Percentiles rank a stretch among this genome's conserved stretches.
Evolutionary conservation across 164 flowering plant genomes (phyloP).

Genomic region (Buxus sempervirens): DNA sequence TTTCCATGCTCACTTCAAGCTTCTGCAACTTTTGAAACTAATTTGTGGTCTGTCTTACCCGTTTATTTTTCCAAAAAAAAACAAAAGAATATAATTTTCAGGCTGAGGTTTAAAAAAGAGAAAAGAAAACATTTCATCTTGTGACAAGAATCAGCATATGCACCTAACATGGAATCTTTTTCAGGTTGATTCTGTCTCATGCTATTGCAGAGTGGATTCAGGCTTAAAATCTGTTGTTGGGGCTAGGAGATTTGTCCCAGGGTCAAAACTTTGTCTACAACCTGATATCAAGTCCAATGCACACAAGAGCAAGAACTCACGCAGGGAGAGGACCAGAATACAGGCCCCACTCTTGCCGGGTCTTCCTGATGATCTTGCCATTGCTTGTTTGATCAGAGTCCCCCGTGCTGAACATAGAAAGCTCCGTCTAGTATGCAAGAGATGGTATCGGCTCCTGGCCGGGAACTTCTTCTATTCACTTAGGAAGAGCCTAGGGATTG

Average conservation of each 20-base stretch:
- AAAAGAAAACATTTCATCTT: neutral
- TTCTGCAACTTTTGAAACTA: neutral
- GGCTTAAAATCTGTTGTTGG: conserved; percentile 87
- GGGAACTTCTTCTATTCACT: conserved; percentile 87
- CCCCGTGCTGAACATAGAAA: conserved; percentile 89
- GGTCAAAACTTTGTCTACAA: conserved; percentile 78
- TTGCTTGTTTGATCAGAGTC: conserved; percentile 88
- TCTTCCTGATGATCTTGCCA: conserved; percentile 95
- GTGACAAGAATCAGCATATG: neutral
- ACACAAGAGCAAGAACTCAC: conserved; percentile 58
- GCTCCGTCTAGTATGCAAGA: conserved; percentile 88
- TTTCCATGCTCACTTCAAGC: neutral
- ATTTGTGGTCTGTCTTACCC: neutral
- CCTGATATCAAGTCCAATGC: conserved; percentile 86
- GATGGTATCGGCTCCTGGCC: conserved; percentile 79
- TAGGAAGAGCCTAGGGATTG: conserved; percentile 78
- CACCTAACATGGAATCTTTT: conserved; percentile 14
- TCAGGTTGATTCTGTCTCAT: conserved; percentile 89
- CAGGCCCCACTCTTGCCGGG: conserved; percentile 93
- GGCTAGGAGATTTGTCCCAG: conserved; percentile 84
- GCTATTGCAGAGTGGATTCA: conserved; percentile 83
- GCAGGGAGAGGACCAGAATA: conserved; percentile 61
- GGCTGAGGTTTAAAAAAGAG: neutral
- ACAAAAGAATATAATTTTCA: too few relatives aligned
- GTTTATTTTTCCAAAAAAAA: too few relatives aligned